Evolutionary conservation across 169 alveolate species (phyloP), one percentile per base, ranked within the genome.

Genomic region (Blepharisma undulans): DNA sequence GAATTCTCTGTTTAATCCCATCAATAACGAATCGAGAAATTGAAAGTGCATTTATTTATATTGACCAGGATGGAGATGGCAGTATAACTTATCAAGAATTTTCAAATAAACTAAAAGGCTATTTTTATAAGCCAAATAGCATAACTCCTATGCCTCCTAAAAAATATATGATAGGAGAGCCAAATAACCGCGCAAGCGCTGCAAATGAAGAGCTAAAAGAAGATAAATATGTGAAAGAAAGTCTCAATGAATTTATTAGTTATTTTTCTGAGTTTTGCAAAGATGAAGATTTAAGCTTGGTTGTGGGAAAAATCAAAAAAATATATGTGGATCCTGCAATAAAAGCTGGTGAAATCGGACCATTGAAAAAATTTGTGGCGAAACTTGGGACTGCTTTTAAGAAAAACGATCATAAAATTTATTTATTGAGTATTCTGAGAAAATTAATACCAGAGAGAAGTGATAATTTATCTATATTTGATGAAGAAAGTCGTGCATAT

Each of bases 331-430:
- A 60, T n/a, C 59, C 66, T 66, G 91, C 84, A 22, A 86, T 66
- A 10, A 21, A 29, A 66, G 14, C 80, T 2, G 16, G 14, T 6
- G 85, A 86, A 25, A 7, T 27, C n/a, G 21, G 66, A 29, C 21
- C 30, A n/a, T 86, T 88, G 25, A 32, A 48, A 16, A 87, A 76
- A 4, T 88, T 76, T 27, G 27, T 88, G 18, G 6, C 34, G 19
- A 88, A 88, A 36, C 72, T 88, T 0, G 74, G 34, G 7, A 33
- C 87, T 29, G 92, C 87, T n/a, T 88, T 88, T 48, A 4, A 18
- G 30, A 88, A 88, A 76, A 88, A 88, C 25, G 21, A 33, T 1
- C 85, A 88, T 72, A 76, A 88, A 33, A 88, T 76, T 33, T 66
- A 71, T 25, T 25, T 88, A 4, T 19, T 88, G n/a, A 72, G 27